These are phyloP conservation scores for Blepharisma undulans DNA, from an alignment of 169 alveolate species.

Conservation along the genomic window DNA sequence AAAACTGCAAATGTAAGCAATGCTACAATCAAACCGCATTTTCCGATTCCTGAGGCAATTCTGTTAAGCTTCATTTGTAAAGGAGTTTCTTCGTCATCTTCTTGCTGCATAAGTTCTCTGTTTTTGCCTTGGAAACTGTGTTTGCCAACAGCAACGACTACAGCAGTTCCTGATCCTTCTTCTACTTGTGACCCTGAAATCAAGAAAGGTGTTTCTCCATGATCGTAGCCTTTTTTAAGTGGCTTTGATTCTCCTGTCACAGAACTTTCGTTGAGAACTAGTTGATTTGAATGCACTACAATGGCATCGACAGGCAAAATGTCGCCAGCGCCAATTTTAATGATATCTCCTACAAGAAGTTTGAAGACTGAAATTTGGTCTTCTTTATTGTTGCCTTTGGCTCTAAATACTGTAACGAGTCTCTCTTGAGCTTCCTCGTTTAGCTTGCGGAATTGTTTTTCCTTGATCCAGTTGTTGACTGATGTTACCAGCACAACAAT, in stretches of 20 bases:
- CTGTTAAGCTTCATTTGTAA: constrained; percentile 74
- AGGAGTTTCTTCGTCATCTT: constrained; percentile 61
- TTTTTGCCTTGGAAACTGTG: constrained; percentile 47
- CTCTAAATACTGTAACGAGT: constrained; percentile 59
- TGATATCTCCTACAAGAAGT: constrained; percentile 80
- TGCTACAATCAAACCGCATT: constrained; percentile 62
- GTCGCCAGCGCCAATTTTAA: constrained; percentile 76
- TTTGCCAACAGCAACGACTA: constrained; percentile 74
- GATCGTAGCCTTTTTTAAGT: constrained; percentile 47
- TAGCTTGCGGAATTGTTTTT: constrained; percentile 73
- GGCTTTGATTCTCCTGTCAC: constrained; percentile 82
- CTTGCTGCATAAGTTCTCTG: background rate
- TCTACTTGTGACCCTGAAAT: constrained; percentile 75
- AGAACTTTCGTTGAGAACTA: constrained; percentile 75
- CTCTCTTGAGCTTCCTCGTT: constrained; percentile 44
- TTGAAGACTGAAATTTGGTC: background rate
- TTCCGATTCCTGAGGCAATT: constrained; percentile 79
- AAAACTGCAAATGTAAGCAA: constrained; percentile 64
- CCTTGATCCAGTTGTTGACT: constrained; percentile 75
- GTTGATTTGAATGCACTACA: constrained; percentile 69
- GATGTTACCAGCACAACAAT: constrained; percentile 81
- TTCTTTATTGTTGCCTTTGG: constrained; percentile 42
- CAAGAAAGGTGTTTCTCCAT: constrained; percentile 45
- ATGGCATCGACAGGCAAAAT: constrained; percentile 77
- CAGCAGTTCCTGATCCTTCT: constrained; percentile 80